Evolutionary conservation across 768 basidiomycete genomes (phyloP).

Genomic region (Auriculariales sp.): DNA sequence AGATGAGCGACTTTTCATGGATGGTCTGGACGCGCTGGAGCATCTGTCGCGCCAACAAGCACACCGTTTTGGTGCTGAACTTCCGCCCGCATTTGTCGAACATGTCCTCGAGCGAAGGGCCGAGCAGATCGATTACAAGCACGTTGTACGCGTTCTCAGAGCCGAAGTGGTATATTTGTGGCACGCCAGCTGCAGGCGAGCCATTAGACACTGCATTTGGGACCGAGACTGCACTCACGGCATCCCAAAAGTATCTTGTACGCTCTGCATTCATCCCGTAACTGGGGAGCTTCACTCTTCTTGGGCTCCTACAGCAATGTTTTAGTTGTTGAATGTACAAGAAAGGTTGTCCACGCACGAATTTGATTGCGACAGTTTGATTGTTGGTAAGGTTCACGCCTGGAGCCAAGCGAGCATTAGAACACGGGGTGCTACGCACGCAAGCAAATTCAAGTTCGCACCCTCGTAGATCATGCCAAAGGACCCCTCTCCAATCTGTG

Average conservation of each 20-base stretch:
- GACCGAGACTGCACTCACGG: constrained; percentile 37
- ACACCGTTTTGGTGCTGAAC: constrained; percentile 95
- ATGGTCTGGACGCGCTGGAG: constrained; percentile 92
- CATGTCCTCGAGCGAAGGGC: constrained; percentile 91
- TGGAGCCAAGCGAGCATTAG: constrained; percentile 17
- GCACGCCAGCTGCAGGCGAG: constrained; percentile 65
- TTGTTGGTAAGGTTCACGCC: constrained; percentile 97
- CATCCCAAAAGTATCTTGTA: constrained; percentile 85
- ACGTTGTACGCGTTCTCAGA: constrained; percentile 98
- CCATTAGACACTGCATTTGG: constrained; percentile 4
- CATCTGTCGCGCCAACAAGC: constrained; percentile 98
- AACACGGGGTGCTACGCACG: background rate
- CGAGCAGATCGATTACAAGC: constrained; percentile 93
- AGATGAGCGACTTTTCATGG: constrained; percentile 98
- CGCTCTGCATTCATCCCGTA: constrained; percentile 95
- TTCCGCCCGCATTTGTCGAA: constrained; percentile 99
- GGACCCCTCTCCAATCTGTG: constrained; percentile 96
- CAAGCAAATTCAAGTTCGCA: constrained; percentile 12
- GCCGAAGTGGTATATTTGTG: constrained; percentile 99
- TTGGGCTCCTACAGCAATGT: constrained; percentile 58
- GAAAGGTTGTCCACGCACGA: constrained; percentile 48
- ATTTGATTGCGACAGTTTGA: constrained; percentile 99
- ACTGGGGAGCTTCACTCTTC: constrained; percentile 93
- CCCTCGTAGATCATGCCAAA: constrained; percentile 96
- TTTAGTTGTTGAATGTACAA: no score